These are phyloP conservation scores for Parafenestella ontariensis DNA, from an alignment of 2,329 filamentous ascomycete species.

Conservation along the genomic window DNA sequence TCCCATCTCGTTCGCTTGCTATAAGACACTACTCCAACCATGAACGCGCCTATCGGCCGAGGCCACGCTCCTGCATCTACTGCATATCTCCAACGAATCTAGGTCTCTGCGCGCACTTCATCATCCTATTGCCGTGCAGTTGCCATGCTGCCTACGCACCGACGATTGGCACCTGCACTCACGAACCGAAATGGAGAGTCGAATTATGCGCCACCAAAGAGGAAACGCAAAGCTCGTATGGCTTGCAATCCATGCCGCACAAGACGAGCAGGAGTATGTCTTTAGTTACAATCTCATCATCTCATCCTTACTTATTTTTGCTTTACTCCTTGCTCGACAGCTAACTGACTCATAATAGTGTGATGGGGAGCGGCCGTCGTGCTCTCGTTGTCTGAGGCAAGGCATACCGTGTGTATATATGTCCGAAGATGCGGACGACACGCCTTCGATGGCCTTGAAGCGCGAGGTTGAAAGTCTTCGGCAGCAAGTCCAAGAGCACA, in stretches of 20 bases:
- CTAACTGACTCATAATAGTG: constrained; percentile 8
- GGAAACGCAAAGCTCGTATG: constrained; percentile 12
- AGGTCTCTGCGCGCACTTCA: background rate
- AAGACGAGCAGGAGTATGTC: constrained; percentile 11
- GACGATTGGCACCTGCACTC: constrained; percentile 9
- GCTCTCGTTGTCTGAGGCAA: constrained; percentile 2
- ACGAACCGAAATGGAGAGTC: constrained; percentile 1
- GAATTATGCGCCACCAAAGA: constrained; percentile 3
- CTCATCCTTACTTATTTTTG: background rate
- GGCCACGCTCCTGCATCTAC: background rate
- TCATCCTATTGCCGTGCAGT: background rate
- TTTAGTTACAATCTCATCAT: background rate
- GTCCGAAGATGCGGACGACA: constrained; percentile 13
- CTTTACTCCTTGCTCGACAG: background rate
- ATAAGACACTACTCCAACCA: background rate
- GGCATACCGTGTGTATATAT: constrained; percentile 8
- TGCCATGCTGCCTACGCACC: constrained; percentile 3
- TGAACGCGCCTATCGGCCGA: background rate
- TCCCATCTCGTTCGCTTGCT: background rate
- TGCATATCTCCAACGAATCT: background rate
- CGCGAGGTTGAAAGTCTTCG: constrained; percentile 6
- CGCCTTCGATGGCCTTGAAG: constrained; percentile 13
- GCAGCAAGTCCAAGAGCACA: constrained; percentile 7
- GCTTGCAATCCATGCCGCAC: constrained; percentile 13
- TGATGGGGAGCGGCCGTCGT: constrained; percentile 5